Conservation (phyloP, 257 asterid species). For the Solanum dulcamara region DNA sequence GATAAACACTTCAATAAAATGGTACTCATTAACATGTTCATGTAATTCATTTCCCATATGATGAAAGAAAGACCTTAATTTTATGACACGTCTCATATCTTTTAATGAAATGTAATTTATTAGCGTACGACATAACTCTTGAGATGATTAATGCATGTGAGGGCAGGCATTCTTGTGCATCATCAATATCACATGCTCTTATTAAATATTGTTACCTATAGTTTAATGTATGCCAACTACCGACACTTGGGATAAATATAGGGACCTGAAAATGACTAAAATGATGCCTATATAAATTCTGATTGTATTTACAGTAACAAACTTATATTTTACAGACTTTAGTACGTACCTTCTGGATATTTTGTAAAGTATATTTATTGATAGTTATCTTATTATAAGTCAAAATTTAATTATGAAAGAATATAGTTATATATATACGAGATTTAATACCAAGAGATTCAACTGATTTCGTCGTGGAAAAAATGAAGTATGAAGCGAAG, state of each 20-base stretch:
- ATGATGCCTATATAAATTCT: too few species aligned
- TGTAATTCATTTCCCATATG: background rate
- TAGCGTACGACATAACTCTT: too few species aligned
- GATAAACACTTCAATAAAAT: background rate
- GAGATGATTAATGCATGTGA: background rate
- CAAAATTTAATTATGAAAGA: background rate
- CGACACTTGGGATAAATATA: background rate
- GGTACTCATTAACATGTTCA: background rate
- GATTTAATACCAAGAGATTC: background rate
- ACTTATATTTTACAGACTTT: too few species aligned
- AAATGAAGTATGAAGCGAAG: background rate
- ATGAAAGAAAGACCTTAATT: background rate
- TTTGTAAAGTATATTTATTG: too few species aligned
- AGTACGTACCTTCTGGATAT: too few species aligned
- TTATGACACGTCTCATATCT: background rate
- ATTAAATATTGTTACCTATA: background rate
- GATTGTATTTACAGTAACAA: too few species aligned
- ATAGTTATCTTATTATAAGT: too few species aligned
- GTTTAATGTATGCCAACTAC: background rate
- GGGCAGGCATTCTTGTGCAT: background rate
- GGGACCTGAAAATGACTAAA: too few species aligned
- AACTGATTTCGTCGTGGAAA: background rate
- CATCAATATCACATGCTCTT: background rate
- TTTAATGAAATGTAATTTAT: background rate
- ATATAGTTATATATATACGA: too few species aligned